These are phyloP conservation scores for Cryphonectria nitschkei DNA, from an alignment of 2,329 filamentous ascomycete species.

Conservation along the genomic window DNA sequence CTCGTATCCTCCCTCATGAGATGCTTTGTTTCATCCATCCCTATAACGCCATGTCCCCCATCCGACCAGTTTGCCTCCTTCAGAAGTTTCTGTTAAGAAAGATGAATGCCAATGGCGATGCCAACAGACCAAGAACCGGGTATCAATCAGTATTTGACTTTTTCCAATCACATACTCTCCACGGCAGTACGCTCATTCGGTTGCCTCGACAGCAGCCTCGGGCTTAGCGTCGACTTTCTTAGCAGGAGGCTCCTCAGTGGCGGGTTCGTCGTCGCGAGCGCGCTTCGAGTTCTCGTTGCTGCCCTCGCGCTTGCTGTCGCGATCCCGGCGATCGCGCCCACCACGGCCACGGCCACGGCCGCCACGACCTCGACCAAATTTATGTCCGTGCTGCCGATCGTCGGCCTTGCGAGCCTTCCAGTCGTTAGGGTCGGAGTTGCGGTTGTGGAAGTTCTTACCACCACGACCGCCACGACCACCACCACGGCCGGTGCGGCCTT, in stretches of 20 bases:
- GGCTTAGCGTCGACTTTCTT: slow-evolving; percentile 66
- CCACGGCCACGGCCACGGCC: slow-evolving; percentile 46
- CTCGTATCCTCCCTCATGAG: slow-evolving; percentile 4
- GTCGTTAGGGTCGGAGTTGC: slow-evolving; percentile 53
- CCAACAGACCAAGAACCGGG: slow-evolving; percentile 3
- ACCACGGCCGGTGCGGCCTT: slow-evolving; percentile 43
- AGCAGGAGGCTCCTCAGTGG: slow-evolving; percentile 50
- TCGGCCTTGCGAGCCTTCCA: slow-evolving; percentile 68
- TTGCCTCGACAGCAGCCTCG: slow-evolving; percentile 35
- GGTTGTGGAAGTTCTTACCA: slow-evolving; percentile 41
- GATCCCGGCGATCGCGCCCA: slow-evolving; percentile 47
- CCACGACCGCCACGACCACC: slow-evolving; percentile 47
- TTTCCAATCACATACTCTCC: neutral
- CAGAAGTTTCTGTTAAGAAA: slow-evolving; percentile 3
- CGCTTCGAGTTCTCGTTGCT: slow-evolving; percentile 53
- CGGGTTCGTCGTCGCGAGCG: slow-evolving; percentile 54
- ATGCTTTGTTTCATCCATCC: slow-evolving; percentile 21
- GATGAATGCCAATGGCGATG: slow-evolving; percentile 6
- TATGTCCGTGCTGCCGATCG: slow-evolving; percentile 64
- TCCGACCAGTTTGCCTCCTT: slow-evolving; percentile 14
- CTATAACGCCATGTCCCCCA: slow-evolving; percentile 23
- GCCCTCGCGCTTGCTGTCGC: slow-evolving; percentile 43
- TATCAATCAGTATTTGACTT: slow-evolving; percentile 3
- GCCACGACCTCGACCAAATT: slow-evolving; percentile 45
- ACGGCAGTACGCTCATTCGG: slow-evolving; percentile 17